Conservation (phyloP, 208 protist species). For the Trypanosoma grayi region DNA sequence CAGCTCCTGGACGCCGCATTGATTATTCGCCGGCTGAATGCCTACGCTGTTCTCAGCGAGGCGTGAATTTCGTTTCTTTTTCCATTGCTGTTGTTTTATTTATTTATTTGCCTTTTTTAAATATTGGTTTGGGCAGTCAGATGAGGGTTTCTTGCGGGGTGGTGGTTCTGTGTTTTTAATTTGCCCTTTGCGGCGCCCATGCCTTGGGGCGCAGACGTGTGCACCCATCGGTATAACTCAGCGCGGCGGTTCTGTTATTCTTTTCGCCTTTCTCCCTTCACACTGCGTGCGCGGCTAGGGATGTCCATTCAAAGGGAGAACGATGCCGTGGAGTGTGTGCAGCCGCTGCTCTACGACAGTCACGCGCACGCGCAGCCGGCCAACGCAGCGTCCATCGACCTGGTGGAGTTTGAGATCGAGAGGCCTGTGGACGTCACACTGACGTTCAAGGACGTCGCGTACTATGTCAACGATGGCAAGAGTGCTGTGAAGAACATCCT, state of each 20-base stretch:
- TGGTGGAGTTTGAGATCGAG: neutral
- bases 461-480: conserved; percentile 19
- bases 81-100: neutral
- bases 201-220: no score
- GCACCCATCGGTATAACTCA: no score
- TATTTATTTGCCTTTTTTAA: conserved; percentile 22
- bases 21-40: conserved; percentile 56
- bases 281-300: neutral
- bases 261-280: conserved; percentile 11
- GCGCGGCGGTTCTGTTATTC: no score
- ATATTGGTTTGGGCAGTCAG: neutral
- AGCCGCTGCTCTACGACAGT: conserved; percentile 5
- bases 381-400: neutral
- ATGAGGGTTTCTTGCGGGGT: neutral
- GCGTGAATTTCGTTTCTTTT: conserved; percentile 6
- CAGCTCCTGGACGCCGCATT: conserved; percentile 58
- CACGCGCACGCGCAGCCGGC: neutral
- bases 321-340: neutral
- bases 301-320: neutral
- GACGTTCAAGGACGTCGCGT: conserved; percentile 56
- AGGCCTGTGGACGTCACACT: neutral
- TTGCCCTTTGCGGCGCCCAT: no score
- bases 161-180: no score
- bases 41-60: conserved; percentile 31
- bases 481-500: conserved; percentile 31